Conservation (phyloP, 2,329 filamentous ascomycete genomes). For the Westerdykella ornata region DNA sequence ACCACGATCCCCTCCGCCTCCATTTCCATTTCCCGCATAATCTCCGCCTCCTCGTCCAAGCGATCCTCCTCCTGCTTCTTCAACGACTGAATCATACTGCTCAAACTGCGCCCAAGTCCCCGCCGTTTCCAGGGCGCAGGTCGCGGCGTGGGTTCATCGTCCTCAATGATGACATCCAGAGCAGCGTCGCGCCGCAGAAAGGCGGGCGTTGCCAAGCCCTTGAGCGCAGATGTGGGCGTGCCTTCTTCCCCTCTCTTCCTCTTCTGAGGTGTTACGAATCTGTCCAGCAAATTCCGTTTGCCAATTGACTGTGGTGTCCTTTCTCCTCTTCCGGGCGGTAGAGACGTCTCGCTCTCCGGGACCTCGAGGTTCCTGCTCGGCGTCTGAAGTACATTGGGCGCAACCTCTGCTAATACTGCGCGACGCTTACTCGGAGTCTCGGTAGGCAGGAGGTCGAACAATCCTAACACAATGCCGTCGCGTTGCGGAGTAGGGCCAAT, state of each 20-base stretch:
- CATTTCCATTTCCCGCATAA: conserved; percentile 63
- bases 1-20: conserved; percentile 28
- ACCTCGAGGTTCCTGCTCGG: conserved; percentile 31
- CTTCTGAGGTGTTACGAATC: conserved; percentile 56
- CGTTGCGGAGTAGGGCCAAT: conserved; percentile 75
- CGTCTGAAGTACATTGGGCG: conserved; percentile 33
- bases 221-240: conserved; percentile 30
- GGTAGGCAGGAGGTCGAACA: conserved; percentile 65
- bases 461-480: conserved; percentile 67
- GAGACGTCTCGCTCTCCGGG: conserved; percentile 21
- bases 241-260: conserved; percentile 38
- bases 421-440: conserved; percentile 39
- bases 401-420: conserved; percentile 25
- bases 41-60: conserved; percentile 67
- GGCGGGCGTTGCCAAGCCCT: conserved; percentile 59
- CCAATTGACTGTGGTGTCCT: conserved; percentile 49
- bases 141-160: conserved; percentile 26
- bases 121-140: conserved; percentile 41
- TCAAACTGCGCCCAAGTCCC: conserved; percentile 59
- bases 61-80: conserved; percentile 49
- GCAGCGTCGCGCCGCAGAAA: conserved; percentile 55
- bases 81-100: conserved; percentile 65
- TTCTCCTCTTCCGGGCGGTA: conserved; percentile 28
- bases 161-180: conserved; percentile 51
- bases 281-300: conserved; percentile 56